phyloP scores from a whole-genome alignment of 139 green algal species.

The Pleodorina starrii region DNA sequence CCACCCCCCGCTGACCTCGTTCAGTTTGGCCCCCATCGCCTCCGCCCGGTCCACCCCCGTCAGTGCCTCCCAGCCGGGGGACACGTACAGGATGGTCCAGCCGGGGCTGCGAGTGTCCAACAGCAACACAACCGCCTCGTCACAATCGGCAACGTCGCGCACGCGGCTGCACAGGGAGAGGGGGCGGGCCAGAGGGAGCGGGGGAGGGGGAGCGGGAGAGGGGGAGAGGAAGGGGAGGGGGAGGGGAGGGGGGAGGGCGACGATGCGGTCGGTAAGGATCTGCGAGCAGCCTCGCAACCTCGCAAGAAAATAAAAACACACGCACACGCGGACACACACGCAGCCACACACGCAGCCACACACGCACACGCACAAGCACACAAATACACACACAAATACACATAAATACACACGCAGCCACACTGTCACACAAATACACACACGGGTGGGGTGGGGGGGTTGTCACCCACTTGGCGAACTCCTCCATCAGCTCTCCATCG shows the following conservation, averaged over 20 bases:
- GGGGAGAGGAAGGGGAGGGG: background rate
- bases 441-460: no score
- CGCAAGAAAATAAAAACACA: no score
- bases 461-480: constrained; percentile 25
- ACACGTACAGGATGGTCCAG: constrained; percentile 39
- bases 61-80: constrained; percentile 25
- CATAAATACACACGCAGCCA: no score
- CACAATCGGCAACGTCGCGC: background rate
- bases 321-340: no score
- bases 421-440: no score
- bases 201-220: background rate
- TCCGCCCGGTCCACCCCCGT: constrained; percentile 20
- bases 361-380: no score
- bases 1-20: constrained; percentile 27
- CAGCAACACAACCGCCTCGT: constrained; percentile 50
- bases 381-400: no score
- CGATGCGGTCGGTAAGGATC: no score
- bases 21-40: constrained; percentile 28
- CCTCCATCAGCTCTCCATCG: constrained; percentile 19
- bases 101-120: constrained; percentile 43
- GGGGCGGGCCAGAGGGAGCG: background rate
- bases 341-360: no score
- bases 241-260: background rate
- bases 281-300: no score
- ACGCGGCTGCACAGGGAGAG: background rate